phyloP scores from a whole-genome alignment of 495 filamentous ascomycete species.

The Parathielavia appendiculata region DNA sequence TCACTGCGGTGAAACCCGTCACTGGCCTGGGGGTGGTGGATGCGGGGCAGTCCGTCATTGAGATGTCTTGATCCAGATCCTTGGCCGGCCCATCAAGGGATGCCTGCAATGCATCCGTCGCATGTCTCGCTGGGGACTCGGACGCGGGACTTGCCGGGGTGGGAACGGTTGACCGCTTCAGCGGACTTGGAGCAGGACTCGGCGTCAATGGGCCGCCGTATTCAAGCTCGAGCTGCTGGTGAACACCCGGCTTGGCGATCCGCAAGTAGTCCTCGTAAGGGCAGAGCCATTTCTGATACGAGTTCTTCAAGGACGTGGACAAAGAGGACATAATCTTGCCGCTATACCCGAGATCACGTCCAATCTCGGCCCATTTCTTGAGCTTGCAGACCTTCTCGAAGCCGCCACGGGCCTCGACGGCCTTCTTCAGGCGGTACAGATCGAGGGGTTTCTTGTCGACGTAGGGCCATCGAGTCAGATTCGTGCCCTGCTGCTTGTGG shows the following conservation, averaged over 20 bases:
- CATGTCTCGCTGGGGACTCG: constrained; percentile 66
- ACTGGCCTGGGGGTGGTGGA: constrained; percentile 38
- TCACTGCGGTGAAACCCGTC: constrained; percentile 75
- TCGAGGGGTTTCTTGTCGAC: constrained; percentile 98
- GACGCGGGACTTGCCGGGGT: constrained; percentile 62
- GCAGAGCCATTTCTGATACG: constrained; percentile 90
- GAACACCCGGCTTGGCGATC: constrained; percentile 91
- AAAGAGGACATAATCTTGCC: constrained; percentile 99
- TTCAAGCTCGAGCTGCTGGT: constrained; percentile 88
- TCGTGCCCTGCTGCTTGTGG: constrained; percentile 93
- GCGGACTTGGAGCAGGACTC: constrained; percentile 79
- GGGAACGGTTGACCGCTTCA: constrained; percentile 68
- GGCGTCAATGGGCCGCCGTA: constrained; percentile 91
- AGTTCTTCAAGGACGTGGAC: constrained; percentile 97
- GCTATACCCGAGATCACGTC: constrained; percentile 93
- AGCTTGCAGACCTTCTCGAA: constrained; percentile 94
- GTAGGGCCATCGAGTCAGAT: constrained; percentile 87
- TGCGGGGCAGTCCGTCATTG: constrained; percentile 50
- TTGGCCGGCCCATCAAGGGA: constrained; percentile 52
- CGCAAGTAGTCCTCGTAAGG: constrained; percentile 95
- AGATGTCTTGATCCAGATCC: constrained; percentile 45
- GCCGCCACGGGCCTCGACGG: constrained; percentile 86
- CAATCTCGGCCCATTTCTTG: constrained; percentile 99
- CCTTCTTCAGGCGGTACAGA: constrained; percentile 92
- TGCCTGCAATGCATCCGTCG: constrained; percentile 62